Conservation (phyloP, 345 rosid genomes). For the Bruguiera sexangula region DNA sequence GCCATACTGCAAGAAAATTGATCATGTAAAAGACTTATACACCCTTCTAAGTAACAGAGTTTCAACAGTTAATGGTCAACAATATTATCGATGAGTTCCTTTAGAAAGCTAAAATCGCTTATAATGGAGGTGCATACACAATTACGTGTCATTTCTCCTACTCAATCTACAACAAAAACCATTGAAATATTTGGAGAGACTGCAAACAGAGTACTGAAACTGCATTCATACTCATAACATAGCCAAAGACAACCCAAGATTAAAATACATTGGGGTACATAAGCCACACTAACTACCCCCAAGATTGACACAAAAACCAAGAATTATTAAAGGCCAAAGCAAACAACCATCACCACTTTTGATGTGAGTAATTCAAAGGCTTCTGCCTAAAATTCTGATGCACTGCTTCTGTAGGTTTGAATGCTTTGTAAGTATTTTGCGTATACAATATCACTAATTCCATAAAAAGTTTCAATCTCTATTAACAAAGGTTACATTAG, state of each 20-base stretch:
- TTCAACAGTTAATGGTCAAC: neutral
- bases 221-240: neutral
- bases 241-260: too few species aligned
- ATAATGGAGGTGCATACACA: neutral
- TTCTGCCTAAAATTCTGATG: too few species aligned
- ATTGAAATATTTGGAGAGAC: neutral
- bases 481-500: too few species aligned
- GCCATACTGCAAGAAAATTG: neutral
- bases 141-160: conserved; percentile 2
- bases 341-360: too few species aligned
- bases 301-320: neutral
- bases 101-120: neutral
- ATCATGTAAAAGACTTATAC: too few species aligned
- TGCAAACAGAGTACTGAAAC: neutral
- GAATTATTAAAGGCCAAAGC: neutral
- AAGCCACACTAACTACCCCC: neutral
- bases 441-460: too few species aligned
- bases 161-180: conserved; percentile 5
- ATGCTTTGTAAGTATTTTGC: too few species aligned
- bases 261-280: neutral
- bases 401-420: too few species aligned
- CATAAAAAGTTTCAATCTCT: too few species aligned
- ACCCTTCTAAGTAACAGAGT: neutral
- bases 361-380: too few species aligned
- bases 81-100: neutral